Evolutionary conservation across 768 basidiomycete genomes (phyloP), one percentile per base, ranked within the genome.

Genomic region (Psilocybe cyanescens): DNA sequence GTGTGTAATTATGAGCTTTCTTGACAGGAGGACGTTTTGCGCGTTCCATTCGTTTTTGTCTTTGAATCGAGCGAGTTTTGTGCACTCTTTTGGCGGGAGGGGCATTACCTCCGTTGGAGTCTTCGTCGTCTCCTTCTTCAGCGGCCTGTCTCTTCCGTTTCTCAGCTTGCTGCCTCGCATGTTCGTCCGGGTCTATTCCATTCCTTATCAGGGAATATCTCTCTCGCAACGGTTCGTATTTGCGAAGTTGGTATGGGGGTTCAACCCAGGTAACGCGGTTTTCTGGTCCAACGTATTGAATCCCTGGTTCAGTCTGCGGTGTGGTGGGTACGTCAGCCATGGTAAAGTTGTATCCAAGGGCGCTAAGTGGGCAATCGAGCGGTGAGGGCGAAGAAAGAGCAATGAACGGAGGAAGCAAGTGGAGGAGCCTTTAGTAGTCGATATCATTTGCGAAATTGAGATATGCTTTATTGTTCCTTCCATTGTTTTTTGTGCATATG

Each of bases 11-110:
- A n/a, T 39, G 35, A 28, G 35, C 12, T 28, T 37, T 49, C 29
- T 29, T 45, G 11, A 39, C 30, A 19, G 46, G 30, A 11, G 14
- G 30, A 31, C 50, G 35, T 11, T 8, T 5, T 52, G 3, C 16
- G 28, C 29, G 50, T 45, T 19, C 17, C 24, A n/a, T 37, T 12
- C 58, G 49, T 28, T 50, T 49, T 14, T 44, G 16, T 11, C 49
- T 49, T 14, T 59, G 58, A 19, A 52, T 28, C 4, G 58, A 52
- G 16, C 58, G 58, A 17, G 58, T 59, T 28, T 52, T 51, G 29
- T 50, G 49, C 28, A 28, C 52, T 28, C 35, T 52, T 16, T 35
- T 51, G 33, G n/a, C 16, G 8, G 51, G 33, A 31, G 33, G 31
- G 2, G 11, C 11, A 8, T 44, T 12, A 44, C 17, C 39, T 14